Percentiles rank a stretch among this genome's conserved stretches.
Conservation (phyloP, 2,329 filamentous ascomycete species). For the Xylariaceae sp. region DNA sequence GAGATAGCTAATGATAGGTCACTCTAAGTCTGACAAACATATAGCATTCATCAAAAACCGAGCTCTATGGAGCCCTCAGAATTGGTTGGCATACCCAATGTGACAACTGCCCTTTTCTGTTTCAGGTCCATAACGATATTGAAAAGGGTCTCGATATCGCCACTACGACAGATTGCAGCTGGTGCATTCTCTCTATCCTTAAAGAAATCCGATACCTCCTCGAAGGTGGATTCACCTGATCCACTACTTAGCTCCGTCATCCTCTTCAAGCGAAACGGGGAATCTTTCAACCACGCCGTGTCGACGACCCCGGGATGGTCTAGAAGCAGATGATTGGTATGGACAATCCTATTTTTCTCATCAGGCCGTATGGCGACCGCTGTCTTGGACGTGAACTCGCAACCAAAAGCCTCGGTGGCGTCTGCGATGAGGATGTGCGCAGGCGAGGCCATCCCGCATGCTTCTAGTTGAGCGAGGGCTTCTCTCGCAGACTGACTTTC, state of each 20-base stretch:
- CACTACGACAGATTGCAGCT: constrained; percentile 15
- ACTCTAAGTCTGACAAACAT: too few relatives aligned
- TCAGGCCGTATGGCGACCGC: constrained; percentile 28
- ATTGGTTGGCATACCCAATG: constrained; percentile 31
- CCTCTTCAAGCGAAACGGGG: constrained; percentile 22
- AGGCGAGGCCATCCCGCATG: constrained; percentile 44
- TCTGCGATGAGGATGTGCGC: constrained; percentile 50
- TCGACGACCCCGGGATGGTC: constrained; percentile 29
- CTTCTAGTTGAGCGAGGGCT: constrained; percentile 42
- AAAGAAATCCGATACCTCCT: constrained; percentile 28
- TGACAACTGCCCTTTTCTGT: constrained; percentile 24
- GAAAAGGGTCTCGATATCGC: constrained; percentile 30
- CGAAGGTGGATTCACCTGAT: constrained; percentile 11
- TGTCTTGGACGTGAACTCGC: constrained; percentile 40
- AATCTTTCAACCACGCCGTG: constrained; percentile 30
- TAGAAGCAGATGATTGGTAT: constrained; percentile 43
- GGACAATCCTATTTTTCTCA: constrained; percentile 32
- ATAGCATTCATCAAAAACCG: too few relatives aligned
- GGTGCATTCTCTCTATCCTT: constrained; percentile 29
- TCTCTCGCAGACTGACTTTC: constrained; percentile 46
- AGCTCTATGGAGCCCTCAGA: too few relatives aligned
- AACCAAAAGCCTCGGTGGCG: constrained; percentile 36
- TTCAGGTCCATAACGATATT: constrained; percentile 32
- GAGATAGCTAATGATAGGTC: too few relatives aligned
- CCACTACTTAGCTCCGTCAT: constrained; percentile 23